Percentiles rank a stretch among this genome's conserved stretches.
Conservation (phyloP, 371 early-diverging fungal species). For the Mortierella sp. region DNA sequence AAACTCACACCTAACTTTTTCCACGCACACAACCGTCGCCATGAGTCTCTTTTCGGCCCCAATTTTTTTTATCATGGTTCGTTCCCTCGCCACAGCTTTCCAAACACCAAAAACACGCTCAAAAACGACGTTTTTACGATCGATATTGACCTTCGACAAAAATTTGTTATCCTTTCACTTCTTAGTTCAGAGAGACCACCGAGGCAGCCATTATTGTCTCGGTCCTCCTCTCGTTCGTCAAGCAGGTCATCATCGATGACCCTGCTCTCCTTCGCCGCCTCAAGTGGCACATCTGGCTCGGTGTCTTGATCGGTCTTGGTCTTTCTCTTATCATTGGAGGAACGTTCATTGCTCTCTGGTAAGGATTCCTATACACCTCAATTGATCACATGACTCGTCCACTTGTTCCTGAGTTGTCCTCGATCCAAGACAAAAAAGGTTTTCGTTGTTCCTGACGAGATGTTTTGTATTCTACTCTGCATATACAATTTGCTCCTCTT, state of each 20-base stretch:
- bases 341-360: slow-evolving; percentile 82
- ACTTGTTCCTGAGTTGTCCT: too few species aligned
- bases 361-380: too few species aligned
- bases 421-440: too few species aligned
- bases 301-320: slow-evolving; percentile 68
- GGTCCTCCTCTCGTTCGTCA: slow-evolving; percentile 81
- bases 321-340: slow-evolving; percentile 79
- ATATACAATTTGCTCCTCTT: not conserved
- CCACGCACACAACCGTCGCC: not conserved
- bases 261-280: slow-evolving; percentile 50
- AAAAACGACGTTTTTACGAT: not conserved
- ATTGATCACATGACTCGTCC: too few species aligned
- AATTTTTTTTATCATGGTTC: not conserved
- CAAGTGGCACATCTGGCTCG: slow-evolving; percentile 70
- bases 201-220: slow-evolving; percentile 90
- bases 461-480: not conserved
- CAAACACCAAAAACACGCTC: not conserved
- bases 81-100: not conserved
- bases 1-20: not conserved
- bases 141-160: not conserved
- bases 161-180: not conserved
- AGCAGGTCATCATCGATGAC: slow-evolving; percentile 59
- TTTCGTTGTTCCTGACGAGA: too few species aligned
- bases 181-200: slow-evolving; percentile 81
- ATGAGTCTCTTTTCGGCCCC: not conserved